Evolutionary conservation across 2,329 filamentous ascomycete species (phyloP).

Genomic region (Fusarium xylarioides): DNA sequence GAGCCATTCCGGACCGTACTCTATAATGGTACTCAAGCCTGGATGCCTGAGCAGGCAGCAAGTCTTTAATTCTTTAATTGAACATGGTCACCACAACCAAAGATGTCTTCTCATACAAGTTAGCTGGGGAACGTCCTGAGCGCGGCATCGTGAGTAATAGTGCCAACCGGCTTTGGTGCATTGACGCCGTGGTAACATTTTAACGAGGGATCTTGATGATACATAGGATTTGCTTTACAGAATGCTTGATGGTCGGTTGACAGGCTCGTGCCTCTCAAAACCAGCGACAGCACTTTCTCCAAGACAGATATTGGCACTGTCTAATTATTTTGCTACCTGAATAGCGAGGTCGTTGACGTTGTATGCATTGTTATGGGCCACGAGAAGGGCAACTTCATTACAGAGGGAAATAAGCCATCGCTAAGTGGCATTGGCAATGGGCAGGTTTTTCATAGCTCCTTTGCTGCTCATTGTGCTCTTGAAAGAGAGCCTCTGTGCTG

Average conservation of each 20-base stretch:
- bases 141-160: not conserved
- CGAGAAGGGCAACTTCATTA: not conserved
- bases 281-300: not conserved
- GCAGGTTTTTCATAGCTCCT: fast-evolving
- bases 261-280: not conserved
- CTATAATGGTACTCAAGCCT: not conserved
- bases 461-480: not conserved
- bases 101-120: fast-evolving
- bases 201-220: not conserved
- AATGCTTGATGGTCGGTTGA: too few relatives aligned
- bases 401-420: too few relatives aligned
- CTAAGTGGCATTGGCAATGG: fast-evolving
- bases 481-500: fast-evolving
- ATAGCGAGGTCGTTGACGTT: not conserved
- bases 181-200: fast-evolving
- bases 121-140: fast-evolving
- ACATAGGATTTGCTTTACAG: not conserved
- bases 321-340: not conserved
- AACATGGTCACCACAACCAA: fast-evolving
- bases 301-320: not conserved
- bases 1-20: not conserved
- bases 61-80: not conserved
- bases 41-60: not conserved
- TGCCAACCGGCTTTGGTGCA: not conserved
- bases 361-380: too few relatives aligned